Base-by-base conservation (phyloP, 306 rosid genomes). In the Gastrolobium bilobum region DNA sequence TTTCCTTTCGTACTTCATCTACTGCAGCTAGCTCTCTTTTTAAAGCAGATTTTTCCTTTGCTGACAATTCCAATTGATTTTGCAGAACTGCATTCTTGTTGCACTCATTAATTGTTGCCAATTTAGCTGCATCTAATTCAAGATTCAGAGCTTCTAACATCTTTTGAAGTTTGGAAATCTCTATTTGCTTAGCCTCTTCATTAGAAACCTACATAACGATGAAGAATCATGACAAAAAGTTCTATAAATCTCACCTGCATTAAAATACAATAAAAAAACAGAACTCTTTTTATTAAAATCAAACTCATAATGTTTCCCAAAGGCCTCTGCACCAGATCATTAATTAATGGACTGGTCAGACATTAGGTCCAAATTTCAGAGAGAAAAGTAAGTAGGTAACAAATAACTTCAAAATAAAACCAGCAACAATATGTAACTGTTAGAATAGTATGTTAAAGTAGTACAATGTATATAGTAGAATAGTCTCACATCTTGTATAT, bases 21-120 rank as follows among this genome's bases (percentile, higher is more conserved):
- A 88, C 85, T 39, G 83, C 81, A 73, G 71, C 58, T 67, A 89
- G 91, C 81, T 93, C 99, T 83, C 96, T 87, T 86, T 89, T 90
- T 72, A 95, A 79, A 71, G 92, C 90, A 38, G 81, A 85, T 87
- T 89, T 95, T 83, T 89, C 99, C 84, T 93, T 95, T 13, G 73
- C 46, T 7, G 92, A 90, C 81, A 91, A 82, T 53, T 89, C 98
- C 81, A 93, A 69, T 87, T 91, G 99, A 87, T 90, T 93, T 77
- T 91, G 92, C 78, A 95, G 87, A 86, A 90, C 90, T 10, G 92
- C 97, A 85, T 89, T 95, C 89, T 91, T 95, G 88, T 95, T 93
- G 87, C 91, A 95, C 85, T 95, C 99, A 73, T 95, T 93, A 59
- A 95, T 91, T 81, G 96, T 83, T 10, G 94, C 93, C 82, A 93